Evolutionary conservation across 768 basidiomycete species (phyloP).

Genomic region (Zangia roseola): DNA sequence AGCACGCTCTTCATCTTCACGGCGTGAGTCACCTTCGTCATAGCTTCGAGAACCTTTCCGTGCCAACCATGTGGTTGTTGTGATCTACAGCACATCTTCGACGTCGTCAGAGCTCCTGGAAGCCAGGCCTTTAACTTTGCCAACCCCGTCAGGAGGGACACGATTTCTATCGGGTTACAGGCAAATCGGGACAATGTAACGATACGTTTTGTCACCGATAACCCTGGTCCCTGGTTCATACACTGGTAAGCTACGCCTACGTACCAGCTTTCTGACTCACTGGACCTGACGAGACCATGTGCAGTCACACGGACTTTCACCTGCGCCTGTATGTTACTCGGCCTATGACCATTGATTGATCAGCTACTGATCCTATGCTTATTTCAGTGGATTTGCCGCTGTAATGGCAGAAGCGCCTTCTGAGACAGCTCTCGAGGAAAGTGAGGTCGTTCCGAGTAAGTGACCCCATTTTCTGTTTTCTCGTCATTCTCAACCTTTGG

Average conservation of each 20-base stretch:
- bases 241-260: conserved; percentile 13
- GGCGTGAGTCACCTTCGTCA: conserved; percentile 9
- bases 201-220: conserved; percentile 66
- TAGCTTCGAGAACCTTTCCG: neutral
- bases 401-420: conserved; percentile 22
- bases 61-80: neutral
- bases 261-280: neutral
- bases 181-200: conserved; percentile 41
- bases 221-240: conserved; percentile 39
- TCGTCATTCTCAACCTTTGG: neutral
- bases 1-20: conserved; percentile 26
- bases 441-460: conserved; percentile 15
- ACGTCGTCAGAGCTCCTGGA: conserved; percentile 42
- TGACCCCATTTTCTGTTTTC: neutral
- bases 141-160: conserved; percentile 56
- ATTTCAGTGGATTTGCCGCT: conserved; percentile 18
- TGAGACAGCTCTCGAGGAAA: conserved; percentile 11
- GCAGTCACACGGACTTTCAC: conserved; percentile 25
- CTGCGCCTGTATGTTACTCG: conserved; percentile 16
- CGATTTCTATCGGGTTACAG: conserved; percentile 33
- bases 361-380: neutral
- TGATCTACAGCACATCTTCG: conserved; percentile 37
- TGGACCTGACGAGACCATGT: neutral
- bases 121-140: conserved; percentile 38
- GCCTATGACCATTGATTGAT: neutral